These are phyloP conservation scores for Sarocladiaceae sp. DNA, from an alignment of 2,329 filamentous ascomycete species.

Conservation along the genomic window DNA sequence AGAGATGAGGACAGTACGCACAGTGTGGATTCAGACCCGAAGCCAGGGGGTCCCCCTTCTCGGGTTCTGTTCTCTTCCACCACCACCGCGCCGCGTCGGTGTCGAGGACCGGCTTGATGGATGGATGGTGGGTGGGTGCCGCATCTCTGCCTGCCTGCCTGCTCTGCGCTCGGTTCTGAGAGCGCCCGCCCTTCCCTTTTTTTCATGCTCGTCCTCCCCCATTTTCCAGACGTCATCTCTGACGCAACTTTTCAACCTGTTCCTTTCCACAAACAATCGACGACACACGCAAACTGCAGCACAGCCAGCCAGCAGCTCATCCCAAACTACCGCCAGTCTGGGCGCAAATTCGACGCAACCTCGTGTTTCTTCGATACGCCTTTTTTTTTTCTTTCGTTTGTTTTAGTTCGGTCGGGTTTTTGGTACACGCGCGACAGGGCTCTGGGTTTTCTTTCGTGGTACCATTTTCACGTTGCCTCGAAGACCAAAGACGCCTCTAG, in stretches of 20 bases:
- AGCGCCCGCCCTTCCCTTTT: no score
- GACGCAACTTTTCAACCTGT: slow-evolving; percentile 37
- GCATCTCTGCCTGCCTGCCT: no score
- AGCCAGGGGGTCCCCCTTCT: not conserved
- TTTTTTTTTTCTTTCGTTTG: slow-evolving; percentile 12
- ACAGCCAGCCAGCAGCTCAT: slow-evolving; percentile 8
- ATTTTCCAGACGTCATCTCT: slow-evolving; percentile 40
- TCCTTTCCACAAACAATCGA: slow-evolving; percentile 28
- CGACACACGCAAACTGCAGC: slow-evolving; percentile 19
- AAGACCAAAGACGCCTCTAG: no score
- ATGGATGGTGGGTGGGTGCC: not conserved
- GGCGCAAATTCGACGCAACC: slow-evolving; percentile 8
- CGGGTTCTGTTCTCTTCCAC: not conserved
- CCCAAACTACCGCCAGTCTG: slow-evolving; percentile 9
- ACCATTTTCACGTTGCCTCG: no score
- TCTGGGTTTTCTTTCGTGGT: no score
- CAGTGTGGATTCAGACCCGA: slow-evolving; percentile 1
- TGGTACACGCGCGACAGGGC: no score
- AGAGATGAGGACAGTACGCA: slow-evolving; percentile 1
- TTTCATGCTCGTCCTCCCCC: slow-evolving; percentile 19
- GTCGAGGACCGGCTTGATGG: not conserved
- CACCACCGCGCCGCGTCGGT: not conserved
- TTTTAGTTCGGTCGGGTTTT: not conserved
- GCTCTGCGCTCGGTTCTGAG: no score
- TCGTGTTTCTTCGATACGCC: not conserved